These are phyloP conservation scores for Epichloe scottii DNA, from an alignment of 2,329 filamentous ascomycete genomes.

Conservation along the genomic window DNA sequence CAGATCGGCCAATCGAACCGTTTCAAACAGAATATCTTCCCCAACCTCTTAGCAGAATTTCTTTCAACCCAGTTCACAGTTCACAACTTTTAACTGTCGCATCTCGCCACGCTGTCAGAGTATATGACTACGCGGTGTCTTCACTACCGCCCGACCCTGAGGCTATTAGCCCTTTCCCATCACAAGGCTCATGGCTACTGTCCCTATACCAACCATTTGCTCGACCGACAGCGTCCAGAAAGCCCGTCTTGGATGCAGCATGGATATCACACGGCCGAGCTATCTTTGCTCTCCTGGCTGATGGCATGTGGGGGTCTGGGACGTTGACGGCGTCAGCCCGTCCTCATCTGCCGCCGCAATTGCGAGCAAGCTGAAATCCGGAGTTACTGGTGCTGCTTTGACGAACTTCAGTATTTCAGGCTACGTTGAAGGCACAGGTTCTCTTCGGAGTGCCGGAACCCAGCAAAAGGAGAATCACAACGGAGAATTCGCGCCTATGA, in stretches of 20 bases:
- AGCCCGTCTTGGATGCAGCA: slow-evolving; percentile 47
- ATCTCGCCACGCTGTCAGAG: slow-evolving; percentile 41
- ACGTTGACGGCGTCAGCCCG: slow-evolving; percentile 46
- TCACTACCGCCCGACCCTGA: slow-evolving; percentile 40
- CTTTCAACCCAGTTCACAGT: slow-evolving; percentile 47
- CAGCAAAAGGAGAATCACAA: slow-evolving; percentile 24
- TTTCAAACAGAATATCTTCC: slow-evolving; percentile 51
- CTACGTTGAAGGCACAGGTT: slow-evolving; percentile 47
- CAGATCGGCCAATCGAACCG: slow-evolving; percentile 25
- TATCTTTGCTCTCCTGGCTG: slow-evolving; percentile 44
- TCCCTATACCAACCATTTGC: slow-evolving; percentile 48
- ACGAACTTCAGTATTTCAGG: slow-evolving; percentile 46
- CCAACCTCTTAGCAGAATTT: slow-evolving; percentile 39
- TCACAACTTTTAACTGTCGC: slow-evolving; percentile 47
- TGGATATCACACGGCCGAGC: slow-evolving; percentile 51
- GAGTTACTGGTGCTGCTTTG: slow-evolving; percentile 43
- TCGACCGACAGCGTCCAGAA: slow-evolving; percentile 36
- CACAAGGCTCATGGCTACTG: slow-evolving; percentile 51
- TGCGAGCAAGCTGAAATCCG: slow-evolving; percentile 36
- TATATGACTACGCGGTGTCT: slow-evolving; percentile 48
- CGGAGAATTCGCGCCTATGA: slow-evolving; percentile 50
- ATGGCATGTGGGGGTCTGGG: slow-evolving; percentile 59
- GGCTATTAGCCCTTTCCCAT: slow-evolving; percentile 36
- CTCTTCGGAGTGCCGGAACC: slow-evolving; percentile 30
- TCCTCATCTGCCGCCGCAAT: slow-evolving; percentile 27